These are phyloP conservation scores for Solanum okadae DNA, from an alignment of 257 asterid species.

Conservation along the genomic window DNA sequence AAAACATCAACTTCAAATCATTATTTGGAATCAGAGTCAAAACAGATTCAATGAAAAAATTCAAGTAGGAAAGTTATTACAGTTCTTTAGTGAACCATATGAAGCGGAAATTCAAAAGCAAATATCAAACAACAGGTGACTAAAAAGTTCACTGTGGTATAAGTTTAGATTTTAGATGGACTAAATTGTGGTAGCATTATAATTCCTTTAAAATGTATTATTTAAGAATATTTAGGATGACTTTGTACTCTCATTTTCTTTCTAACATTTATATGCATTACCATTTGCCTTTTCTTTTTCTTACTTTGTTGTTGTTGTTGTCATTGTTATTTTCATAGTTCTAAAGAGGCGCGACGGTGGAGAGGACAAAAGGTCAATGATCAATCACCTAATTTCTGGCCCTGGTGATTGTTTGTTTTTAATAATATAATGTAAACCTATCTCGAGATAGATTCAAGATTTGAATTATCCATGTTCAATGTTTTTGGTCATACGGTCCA, in stretches of 20 bases:
- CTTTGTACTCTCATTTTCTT: background rate
- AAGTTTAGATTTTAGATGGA: background rate
- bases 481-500: background rate
- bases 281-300: background rate
- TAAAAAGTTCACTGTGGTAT: fast-evolving
- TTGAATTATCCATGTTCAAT: background rate
- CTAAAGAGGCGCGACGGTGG: fast-evolving
- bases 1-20: background rate
- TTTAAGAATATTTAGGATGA: background rate
- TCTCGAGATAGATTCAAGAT: fast-evolving
- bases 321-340: background rate
- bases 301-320: background rate
- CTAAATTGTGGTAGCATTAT: background rate
- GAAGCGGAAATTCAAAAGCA: too few relatives aligned
- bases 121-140: background rate
- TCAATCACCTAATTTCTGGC: background rate
- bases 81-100: too few relatives aligned
- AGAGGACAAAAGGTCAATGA: background rate
- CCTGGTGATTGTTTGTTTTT: background rate
- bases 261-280: background rate
- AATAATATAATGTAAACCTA: background rate
- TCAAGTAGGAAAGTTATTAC: background rate
- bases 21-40: background rate
- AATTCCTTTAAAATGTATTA: background rate
- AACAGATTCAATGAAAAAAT: too few relatives aligned